Evolutionary conservation across 2,329 filamentous ascomycete genomes (phyloP).

Genomic region (Epichloe gansuensis): DNA sequence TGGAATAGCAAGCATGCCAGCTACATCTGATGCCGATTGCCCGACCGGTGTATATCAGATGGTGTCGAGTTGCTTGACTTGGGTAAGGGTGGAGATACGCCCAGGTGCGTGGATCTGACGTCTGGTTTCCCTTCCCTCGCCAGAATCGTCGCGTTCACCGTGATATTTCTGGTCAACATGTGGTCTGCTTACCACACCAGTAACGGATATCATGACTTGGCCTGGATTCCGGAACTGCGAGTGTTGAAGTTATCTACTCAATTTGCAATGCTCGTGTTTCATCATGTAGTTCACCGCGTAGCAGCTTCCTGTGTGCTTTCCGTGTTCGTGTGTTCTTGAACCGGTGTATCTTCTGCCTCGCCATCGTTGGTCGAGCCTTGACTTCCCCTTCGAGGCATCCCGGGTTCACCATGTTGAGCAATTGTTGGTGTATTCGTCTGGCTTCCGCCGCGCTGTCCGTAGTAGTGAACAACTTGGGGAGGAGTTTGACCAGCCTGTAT

Average conservation of each 20-base stretch:
- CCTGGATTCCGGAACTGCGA: neutral
- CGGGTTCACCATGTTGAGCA: conserved; percentile 37
- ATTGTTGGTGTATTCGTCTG: conserved; percentile 53
- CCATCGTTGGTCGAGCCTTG: conserved; percentile 31
- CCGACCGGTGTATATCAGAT: neutral
- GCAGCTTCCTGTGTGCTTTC: conserved; percentile 9
- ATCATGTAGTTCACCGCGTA: neutral
- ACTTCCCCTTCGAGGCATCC: conserved; percentile 34
- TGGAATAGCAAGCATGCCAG: neutral
- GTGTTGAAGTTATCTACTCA: neutral
- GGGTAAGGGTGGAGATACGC: no score
- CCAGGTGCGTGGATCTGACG: neutral
- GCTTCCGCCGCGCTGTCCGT: conserved; percentile 54
- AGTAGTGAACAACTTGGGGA: conserved; percentile 55
- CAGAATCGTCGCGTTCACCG: neutral
- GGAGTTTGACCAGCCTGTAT: conserved; percentile 50
- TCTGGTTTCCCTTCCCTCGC: no score
- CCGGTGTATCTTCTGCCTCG: conserved; percentile 24
- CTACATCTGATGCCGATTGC: neutral
- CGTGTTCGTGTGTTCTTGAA: conserved; percentile 21
- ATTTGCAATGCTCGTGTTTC: neutral
- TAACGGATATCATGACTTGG: neutral
- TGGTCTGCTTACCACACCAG: neutral
- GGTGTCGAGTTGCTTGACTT: no score
- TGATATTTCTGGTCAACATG: neutral